Conservation (phyloP, 164 flowering plant species). For the Magnolia officinalis region DNA sequence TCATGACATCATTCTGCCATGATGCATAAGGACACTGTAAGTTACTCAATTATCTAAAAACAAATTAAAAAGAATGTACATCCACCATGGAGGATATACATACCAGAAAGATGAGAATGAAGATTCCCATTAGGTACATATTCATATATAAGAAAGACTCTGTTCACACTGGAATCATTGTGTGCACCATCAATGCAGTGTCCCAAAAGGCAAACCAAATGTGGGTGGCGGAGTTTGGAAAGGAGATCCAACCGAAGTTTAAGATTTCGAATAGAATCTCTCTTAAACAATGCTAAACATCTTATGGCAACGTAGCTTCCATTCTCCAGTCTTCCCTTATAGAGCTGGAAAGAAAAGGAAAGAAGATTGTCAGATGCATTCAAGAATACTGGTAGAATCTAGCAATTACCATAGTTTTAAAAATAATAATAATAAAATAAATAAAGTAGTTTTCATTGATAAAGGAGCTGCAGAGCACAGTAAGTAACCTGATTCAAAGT, state of each 20-base stretch:
- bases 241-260: slow-evolving; percentile 69
- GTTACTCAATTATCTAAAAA: background rate
- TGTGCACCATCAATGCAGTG: slow-evolving; percentile 62
- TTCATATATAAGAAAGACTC: slow-evolving; percentile 72
- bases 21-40: background rate
- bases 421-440: no score
- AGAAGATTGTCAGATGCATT: background rate
- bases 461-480: no score
- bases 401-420: background rate
- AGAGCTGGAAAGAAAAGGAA: slow-evolving; percentile 45
- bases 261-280: slow-evolving; percentile 55
- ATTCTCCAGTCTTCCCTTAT: slow-evolving; percentile 80
- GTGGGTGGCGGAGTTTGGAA: slow-evolving; percentile 81
- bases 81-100: background rate
- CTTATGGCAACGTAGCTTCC: slow-evolving; percentile 67
- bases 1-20: background rate
- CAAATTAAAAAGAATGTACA: background rate
- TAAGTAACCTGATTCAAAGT: no score
- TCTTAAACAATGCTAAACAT: slow-evolving; percentile 49
- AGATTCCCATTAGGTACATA: slow-evolving; percentile 70
- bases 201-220: slow-evolving; percentile 74
- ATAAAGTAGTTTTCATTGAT: no score
- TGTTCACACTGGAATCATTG: slow-evolving; percentile 44
- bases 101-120: slow-evolving; percentile 67
- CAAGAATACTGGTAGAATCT: background rate